Conservation (phyloP, 495 filamentous ascomycete species). For the Annulohypoxylon bovei region DNA sequence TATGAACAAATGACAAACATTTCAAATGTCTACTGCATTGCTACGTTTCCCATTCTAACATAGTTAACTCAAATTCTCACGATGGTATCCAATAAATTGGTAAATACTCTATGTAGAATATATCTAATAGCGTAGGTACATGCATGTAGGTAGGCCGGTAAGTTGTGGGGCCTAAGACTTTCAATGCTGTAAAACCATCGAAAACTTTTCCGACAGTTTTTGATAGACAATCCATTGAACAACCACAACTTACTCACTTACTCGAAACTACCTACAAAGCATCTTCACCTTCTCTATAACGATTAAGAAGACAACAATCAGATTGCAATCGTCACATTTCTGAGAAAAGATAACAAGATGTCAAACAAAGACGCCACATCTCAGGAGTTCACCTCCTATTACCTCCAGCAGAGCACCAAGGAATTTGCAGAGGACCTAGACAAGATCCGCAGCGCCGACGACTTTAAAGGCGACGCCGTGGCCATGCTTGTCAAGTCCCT, state of each 20-base stretch:
- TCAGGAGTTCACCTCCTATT: constrained; percentile 67
- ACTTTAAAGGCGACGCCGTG: constrained; percentile 71
- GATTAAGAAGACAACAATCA: background rate
- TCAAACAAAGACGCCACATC: constrained; percentile 37
- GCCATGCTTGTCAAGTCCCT: constrained; percentile 71
- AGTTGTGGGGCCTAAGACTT: background rate
- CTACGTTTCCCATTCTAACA: no score
- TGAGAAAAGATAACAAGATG: background rate
- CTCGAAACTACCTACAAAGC: no score
- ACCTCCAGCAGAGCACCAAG: constrained; percentile 69
- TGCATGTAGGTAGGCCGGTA: no score
- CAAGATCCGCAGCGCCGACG: constrained; percentile 68
- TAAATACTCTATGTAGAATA: background rate
- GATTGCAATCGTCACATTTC: background rate
- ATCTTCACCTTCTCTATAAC: background rate
- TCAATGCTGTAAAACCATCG: background rate
- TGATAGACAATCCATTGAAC: background rate
- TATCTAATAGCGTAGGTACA: no score
- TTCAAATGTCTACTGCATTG: no score
- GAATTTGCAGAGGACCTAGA: constrained; percentile 80
- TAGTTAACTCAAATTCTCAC: no score
- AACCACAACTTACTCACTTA: background rate
- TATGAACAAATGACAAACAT: no score
- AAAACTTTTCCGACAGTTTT: background rate
- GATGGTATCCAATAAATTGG: background rate